A percentile compares a stretch with the other conserved stretches of the same genome.
Evolutionary conservation across 306 rosid species (phyloP).

Genomic region (Cucumis cinereus): DNA sequence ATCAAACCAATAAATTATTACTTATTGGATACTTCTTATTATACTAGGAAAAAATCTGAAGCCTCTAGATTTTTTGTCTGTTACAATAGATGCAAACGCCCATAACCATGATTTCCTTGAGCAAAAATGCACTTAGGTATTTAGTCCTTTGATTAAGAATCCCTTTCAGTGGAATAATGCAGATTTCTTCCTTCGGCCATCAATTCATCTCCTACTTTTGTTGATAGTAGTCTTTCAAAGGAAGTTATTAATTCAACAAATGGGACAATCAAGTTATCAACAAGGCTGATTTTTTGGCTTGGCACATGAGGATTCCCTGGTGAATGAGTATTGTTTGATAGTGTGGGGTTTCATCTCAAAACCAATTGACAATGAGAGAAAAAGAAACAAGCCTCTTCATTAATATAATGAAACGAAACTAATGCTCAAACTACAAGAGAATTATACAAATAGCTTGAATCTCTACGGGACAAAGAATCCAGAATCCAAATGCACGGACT

Average conservation of each 20-base stretch:
- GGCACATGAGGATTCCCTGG: neutral
- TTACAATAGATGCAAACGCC: neutral
- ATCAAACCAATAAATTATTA: neutral
- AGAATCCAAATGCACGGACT: too few species aligned
- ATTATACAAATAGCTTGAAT: too few species aligned
- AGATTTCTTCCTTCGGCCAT: neutral
- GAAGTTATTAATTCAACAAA: neutral
- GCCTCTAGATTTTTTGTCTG: neutral
- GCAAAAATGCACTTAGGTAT: neutral
- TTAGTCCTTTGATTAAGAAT: neutral
- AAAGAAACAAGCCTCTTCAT: too few species aligned
- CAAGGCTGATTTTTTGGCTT: neutral
- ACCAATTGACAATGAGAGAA: too few species aligned
- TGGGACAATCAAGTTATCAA: neutral
- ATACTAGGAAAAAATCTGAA: neutral
- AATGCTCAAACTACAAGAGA: too few species aligned
- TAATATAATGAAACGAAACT: too few species aligned
- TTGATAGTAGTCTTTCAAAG: neutral
- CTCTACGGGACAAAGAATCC: too few species aligned
- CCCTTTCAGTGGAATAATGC: neutral
- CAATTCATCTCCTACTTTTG: neutral
- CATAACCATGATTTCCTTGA: neutral
- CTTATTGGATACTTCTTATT: neutral
- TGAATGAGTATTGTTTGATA: neutral
- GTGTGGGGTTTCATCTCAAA: too few species aligned